A percentile compares a stretch with the other conserved stretches of the same genome.
Conservation (phyloP, 352 stramenopile genomes). For the Globisporangium orthogonon region DNA sequence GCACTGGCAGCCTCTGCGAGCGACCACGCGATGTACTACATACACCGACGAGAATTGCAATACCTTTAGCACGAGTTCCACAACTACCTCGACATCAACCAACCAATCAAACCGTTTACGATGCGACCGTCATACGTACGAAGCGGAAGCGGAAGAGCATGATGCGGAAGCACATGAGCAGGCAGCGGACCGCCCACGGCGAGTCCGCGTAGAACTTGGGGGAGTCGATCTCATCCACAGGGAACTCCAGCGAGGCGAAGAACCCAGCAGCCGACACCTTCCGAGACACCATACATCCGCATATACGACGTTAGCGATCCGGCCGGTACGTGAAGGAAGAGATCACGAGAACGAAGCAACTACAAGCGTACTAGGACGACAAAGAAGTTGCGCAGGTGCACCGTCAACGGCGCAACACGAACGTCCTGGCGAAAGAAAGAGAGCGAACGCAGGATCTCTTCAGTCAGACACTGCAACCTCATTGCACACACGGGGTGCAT, state of each 20-base stretch:
- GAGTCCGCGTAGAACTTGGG: conserved; percentile 61
- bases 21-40: conserved; percentile 84
- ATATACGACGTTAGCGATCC: neutral
- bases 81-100: neutral
- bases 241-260: conserved; percentile 64
- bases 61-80: neutral
- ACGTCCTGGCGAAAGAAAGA: conserved; percentile 25
- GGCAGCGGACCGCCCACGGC: conserved; percentile 50
- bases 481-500: too few species aligned
- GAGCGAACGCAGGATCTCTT: neutral
- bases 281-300: neutral
- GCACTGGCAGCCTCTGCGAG: conserved; percentile 69
- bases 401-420: conserved; percentile 48
- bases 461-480: neutral
- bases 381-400: conserved; percentile 73
- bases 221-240: conserved; percentile 76
- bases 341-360: neutral
- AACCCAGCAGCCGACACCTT: conserved; percentile 67
- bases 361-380: conserved; percentile 43
- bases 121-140: conserved; percentile 28
- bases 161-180: conserved; percentile 67
- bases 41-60: neutral
- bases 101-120: neutral
- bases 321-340: too few species aligned
- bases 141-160: conserved; percentile 84